Conservation (phyloP, 2,329 filamentous ascomycete genomes). For the Fusarium sambucinum region DNA sequence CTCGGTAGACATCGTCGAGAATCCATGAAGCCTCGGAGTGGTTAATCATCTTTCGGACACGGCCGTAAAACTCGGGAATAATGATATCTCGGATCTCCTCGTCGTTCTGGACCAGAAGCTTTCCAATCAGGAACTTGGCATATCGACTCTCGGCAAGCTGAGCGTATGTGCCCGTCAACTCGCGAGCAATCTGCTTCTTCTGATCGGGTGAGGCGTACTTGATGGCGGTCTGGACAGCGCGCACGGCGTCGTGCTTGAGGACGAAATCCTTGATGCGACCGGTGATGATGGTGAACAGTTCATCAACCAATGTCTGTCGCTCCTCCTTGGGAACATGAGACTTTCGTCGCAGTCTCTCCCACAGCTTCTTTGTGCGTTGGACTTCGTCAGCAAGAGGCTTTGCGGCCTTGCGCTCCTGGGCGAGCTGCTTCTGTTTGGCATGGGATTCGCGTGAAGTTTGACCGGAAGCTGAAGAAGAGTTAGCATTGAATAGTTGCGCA, state of each 20-base stretch:
- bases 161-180: slow-evolving; percentile 86
- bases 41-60: slow-evolving; percentile 92
- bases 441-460: slow-evolving; percentile 87
- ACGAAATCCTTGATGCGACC: slow-evolving; percentile 95
- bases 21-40: slow-evolving; percentile 98
- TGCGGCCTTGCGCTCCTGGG: slow-evolving; percentile 87
- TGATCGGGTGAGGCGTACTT: slow-evolving; percentile 93
- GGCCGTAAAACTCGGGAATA: slow-evolving; percentile 93
- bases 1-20: slow-evolving; percentile 94
- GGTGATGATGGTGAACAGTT: slow-evolving; percentile 92
- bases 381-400: slow-evolving; percentile 95
- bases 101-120: slow-evolving; percentile 93
- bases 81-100: slow-evolving; percentile 87
- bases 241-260: slow-evolving; percentile 97
- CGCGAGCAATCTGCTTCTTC: slow-evolving; percentile 84
- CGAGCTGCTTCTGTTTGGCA: slow-evolving; percentile 89
- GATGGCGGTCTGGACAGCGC: slow-evolving; percentile 94
- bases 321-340: slow-evolving; percentile 93
- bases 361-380: slow-evolving; percentile 92
- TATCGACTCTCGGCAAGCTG: slow-evolving; percentile 94
- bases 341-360: slow-evolving; percentile 93
- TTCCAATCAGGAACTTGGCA: slow-evolving; percentile 96
- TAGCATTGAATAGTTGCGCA: slow-evolving; percentile 8
- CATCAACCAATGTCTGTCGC: slow-evolving; percentile 84
- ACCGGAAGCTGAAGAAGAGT: slow-evolving; percentile 53